Conservation (phyloP, 2,329 filamentous ascomycete genomes). For the Chrysoporthe austroafricana region DNA sequence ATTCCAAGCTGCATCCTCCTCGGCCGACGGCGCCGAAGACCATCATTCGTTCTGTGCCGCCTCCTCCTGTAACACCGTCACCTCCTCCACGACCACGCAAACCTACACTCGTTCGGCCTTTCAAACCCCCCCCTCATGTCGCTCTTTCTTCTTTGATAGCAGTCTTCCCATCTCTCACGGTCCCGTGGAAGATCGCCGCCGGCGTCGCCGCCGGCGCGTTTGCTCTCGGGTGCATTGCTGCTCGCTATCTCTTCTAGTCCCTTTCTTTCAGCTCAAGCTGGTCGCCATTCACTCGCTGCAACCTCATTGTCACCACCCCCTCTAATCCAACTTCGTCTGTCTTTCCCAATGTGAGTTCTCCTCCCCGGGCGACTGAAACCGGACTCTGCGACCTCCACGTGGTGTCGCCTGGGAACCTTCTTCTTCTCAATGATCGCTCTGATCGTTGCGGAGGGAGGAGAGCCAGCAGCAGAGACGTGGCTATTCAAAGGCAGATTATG, state of each 20-base stretch:
- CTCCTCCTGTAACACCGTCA: not conserved
- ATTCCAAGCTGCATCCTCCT: not conserved
- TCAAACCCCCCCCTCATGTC: not conserved
- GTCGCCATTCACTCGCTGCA: not conserved
- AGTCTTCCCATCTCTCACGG: not conserved
- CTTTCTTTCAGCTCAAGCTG: not conserved
- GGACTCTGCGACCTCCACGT: conserved; percentile 25
- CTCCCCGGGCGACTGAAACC: conserved; percentile 18
- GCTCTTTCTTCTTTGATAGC: not conserved
- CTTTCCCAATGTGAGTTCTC: not conserved
- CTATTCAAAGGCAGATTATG: not conserved
- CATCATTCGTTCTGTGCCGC: not conserved
- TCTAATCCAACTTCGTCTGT: not conserved
- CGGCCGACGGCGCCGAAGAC: not conserved
- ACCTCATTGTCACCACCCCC: not conserved
- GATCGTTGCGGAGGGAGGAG: not conserved
- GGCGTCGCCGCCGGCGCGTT: conserved; percentile 24
- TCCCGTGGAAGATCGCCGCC: conserved; percentile 21
- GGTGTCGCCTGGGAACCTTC: conserved; percentile 26
- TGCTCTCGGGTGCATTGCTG: conserved; percentile 22
- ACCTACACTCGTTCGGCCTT: conserved; percentile 17
- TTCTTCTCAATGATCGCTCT: not conserved
- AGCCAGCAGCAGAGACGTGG: conserved; percentile 21
- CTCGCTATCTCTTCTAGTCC: conserved; percentile 24
- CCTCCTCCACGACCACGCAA: conserved; percentile 14